Base-by-base conservation (phyloP, 2,329 filamentous ascomycete genomes). In the Botrytis aclada region DNA sequence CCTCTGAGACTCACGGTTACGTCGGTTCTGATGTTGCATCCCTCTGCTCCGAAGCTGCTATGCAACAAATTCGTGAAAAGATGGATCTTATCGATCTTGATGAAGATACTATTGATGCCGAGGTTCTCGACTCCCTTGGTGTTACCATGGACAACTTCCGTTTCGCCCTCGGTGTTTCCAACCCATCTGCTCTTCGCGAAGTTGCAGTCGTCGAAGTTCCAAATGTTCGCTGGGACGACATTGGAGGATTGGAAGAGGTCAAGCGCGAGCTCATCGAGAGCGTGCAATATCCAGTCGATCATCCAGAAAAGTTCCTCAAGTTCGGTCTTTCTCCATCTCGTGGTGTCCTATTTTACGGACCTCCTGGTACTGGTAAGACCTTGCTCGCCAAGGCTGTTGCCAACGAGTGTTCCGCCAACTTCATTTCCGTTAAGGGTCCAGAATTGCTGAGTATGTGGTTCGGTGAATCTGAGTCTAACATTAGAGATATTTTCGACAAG, bases 121-220 rank as follows among this genome's bases (percentile, higher is more conserved):
- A 99, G 86, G 96, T 99, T 70, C 89, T 99, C 71, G 96, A 99
- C 85, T 98, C 96, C 63, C 90, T 99, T 64, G 96, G 96, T 83
- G 96, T 99, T 66, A 99, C 96, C 75, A 98, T 98, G 94, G 96
- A 99, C 84, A 99, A 99, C 89, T 99, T 99, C 93, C 93, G 95
- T 80, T 99, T 97, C 81, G 95, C 96, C 74, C 92, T 99, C 69
- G 96, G 96, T 80, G 95, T 98, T 74, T 98, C 95, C 84, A 99
- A 99, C 89, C 96, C 96, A 80, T 98, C 96, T 77, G 96, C 96
- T 78, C 94, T 99, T 72, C 96, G 96, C 84, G 96, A 99, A 85
- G 96, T 99, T 80, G 96, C 96, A 71, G 96, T 99, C 78, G 97
- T 99, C 84, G 97, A 99, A 85, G 95, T 98, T 80, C 96, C 96